Percentiles rank a stretch among this genome's conserved stretches.
These are phyloP conservation scores for Sanghuangporus weigelae DNA, from an alignment of 1,284 basidiomycete genomes.

Conservation along the genomic window DNA sequence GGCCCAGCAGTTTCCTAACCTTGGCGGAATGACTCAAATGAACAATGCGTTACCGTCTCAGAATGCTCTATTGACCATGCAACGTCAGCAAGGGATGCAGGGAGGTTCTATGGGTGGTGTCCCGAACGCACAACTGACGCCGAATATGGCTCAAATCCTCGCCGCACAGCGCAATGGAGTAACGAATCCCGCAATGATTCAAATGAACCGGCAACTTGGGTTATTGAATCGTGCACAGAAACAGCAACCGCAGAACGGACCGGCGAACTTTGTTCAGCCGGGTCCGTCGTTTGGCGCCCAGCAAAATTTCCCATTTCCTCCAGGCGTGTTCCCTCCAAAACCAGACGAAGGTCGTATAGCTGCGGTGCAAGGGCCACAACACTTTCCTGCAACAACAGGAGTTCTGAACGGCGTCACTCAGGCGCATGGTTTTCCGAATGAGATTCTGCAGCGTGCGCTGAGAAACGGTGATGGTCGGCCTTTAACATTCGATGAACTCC, in stretches of 20 bases:
- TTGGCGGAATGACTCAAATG: conserved; percentile 3
- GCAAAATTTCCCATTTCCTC: conserved; percentile 12
- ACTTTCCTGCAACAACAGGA: neutral
- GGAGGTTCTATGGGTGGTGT: conserved; percentile 3
- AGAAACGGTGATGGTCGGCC: conserved; percentile 6
- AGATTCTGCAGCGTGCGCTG: neutral
- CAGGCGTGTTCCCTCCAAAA: conserved; percentile 3
- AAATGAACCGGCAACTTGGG: conserved; percentile 9
- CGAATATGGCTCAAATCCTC: conserved; percentile 7
- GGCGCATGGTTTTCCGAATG: neutral
- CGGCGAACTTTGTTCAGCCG: conserved; percentile 6
- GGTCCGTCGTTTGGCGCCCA: conserved; percentile 8
- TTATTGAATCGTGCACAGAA: conserved; percentile 10
- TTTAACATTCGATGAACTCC: conserved; percentile 2
- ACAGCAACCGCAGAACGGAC: conserved; percentile 16
- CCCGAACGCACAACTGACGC: neutral
- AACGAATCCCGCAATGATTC: conserved; percentile 11
- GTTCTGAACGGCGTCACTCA: neutral
- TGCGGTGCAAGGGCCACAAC: conserved; percentile 2
- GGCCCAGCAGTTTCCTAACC: conserved; percentile 8
- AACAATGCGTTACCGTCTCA: neutral
- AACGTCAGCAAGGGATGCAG: conserved; percentile 4
- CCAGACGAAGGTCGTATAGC: conserved; percentile 1
- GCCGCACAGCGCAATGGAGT: neutral
- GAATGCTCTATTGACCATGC: conserved; percentile 1